Conservation (phyloP, 2,329 filamentous ascomycete species). For the Tolypocladium cylindrosporum region DNA sequence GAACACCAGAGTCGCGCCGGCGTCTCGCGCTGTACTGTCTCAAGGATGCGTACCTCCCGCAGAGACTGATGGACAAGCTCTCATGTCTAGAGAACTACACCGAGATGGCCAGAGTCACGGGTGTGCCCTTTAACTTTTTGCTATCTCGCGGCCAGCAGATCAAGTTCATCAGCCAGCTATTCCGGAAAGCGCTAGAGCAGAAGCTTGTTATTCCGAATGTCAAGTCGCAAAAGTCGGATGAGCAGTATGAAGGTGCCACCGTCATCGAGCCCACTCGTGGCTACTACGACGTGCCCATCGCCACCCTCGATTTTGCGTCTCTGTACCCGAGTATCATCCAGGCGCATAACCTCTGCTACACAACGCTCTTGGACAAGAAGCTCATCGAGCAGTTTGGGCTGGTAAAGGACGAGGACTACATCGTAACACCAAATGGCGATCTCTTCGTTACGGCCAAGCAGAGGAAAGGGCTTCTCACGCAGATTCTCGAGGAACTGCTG, state of each 20-base stretch:
- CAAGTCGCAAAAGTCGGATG: conserved; percentile 58
- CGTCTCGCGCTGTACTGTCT: conserved; percentile 91
- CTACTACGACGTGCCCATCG: conserved; percentile 91
- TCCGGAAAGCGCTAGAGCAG: conserved; percentile 88
- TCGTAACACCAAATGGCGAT: conserved; percentile 89
- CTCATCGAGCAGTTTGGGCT: conserved; percentile 67
- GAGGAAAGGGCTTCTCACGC: conserved; percentile 82
- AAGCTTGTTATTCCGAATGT: conserved; percentile 90
- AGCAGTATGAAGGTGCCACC: conserved; percentile 95
- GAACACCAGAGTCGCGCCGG: conserved; percentile 83
- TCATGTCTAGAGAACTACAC: conserved; percentile 99
- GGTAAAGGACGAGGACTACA: conserved; percentile 88
- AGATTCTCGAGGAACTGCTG: conserved; percentile 91
- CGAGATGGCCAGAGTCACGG: conserved; percentile 98
- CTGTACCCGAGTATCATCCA: conserved; percentile 98
- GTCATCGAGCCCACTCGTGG: conserved; percentile 92
- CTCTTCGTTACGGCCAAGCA: conserved; percentile 82
- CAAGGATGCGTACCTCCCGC: conserved; percentile 93
- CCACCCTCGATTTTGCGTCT: conserved; percentile 96
- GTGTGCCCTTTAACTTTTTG: conserved; percentile 92
- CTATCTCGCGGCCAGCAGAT: conserved; percentile 90
- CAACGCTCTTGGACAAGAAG: conserved; percentile 66
- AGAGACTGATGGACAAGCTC: conserved; percentile 90
- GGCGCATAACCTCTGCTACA: conserved; percentile 97
- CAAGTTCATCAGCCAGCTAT: conserved; percentile 95